These are phyloP conservation scores for Erodium chrysanthum DNA, from an alignment of 441 rosid species.

Conservation along the genomic window DNA sequence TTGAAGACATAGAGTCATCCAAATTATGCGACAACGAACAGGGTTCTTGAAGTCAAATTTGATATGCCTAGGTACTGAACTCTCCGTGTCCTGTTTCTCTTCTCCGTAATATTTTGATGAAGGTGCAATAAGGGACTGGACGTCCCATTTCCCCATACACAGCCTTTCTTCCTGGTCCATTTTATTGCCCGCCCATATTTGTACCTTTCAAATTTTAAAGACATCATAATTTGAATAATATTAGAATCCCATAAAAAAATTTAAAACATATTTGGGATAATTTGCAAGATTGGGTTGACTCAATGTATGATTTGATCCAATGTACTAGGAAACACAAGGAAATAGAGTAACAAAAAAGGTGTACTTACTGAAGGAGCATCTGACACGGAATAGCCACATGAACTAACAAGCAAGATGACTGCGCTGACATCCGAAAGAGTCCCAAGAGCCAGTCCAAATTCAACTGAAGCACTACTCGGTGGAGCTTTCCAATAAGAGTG, in stretches of 20 bases:
- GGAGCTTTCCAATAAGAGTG: conserved; percentile 89
- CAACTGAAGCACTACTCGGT: conserved; percentile 42
- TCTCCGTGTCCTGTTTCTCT: conserved; percentile 39
- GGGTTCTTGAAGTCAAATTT: conserved; percentile 61
- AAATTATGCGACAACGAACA: conserved; percentile 75
- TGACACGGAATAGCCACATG: conserved; percentile 83
- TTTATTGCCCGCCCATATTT: conserved; percentile 89
- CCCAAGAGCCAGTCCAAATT: conserved; percentile 60
- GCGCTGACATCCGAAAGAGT: conserved; percentile 72
- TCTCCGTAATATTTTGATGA: conserved; percentile 67
- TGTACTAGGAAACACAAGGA: conserved; percentile 10
- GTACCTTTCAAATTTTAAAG: conserved; percentile 56
- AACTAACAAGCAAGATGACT: conserved; percentile 72
- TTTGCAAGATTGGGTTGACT: too few species aligned
- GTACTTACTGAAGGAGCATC: conserved; percentile 70
- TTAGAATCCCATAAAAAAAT: too few species aligned
- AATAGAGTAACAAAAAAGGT: conserved; percentile 16
- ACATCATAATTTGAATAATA: too few species aligned
- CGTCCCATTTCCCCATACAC: conserved; percentile 85
- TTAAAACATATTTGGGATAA: too few species aligned
- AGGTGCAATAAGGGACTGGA: conserved; percentile 51
- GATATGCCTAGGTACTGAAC: conserved; percentile 68
- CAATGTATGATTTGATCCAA: too few species aligned
- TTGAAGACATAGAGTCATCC: conserved; percentile 71
- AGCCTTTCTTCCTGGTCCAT: conserved; percentile 73